A percentile compares a stretch with the other conserved stretches of the same genome.
These are phyloP conservation scores for Setomelanomma holmii DNA, from an alignment of 2,329 filamentous ascomycete species.

Conservation along the genomic window DNA sequence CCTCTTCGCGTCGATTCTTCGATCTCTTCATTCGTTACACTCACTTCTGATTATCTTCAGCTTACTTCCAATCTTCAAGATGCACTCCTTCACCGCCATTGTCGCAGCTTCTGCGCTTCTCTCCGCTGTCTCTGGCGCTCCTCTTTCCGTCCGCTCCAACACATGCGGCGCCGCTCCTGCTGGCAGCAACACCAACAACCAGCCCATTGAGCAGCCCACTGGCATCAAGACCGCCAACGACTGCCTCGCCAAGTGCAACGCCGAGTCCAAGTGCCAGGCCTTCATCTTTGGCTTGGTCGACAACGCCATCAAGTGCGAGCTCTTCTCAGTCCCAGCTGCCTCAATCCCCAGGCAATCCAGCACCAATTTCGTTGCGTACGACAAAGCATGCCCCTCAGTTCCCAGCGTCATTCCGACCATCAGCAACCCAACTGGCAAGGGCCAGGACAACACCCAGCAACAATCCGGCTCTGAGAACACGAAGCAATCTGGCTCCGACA, in stretches of 20 bases:
- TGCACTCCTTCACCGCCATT: conserved; percentile 19
- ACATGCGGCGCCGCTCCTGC: conserved; percentile 17
- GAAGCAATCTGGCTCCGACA: conserved; percentile 1
- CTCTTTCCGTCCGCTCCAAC: conserved; percentile 10
- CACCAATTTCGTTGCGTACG: conserved; percentile 19
- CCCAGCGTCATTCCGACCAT: conserved; percentile 16
- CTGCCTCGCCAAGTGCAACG: conserved; percentile 15
- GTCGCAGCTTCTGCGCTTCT: conserved; percentile 12
- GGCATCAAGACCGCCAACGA: conserved; percentile 11
- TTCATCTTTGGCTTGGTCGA: conserved; percentile 24
- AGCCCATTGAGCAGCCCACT: conserved; percentile 12
- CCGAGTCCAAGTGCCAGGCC: conserved; percentile 17
- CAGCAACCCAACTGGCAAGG: conserved; percentile 21
- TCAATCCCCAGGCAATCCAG: conserved; percentile 13
- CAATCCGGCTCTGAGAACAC: not conserved
- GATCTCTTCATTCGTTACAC: not conserved
- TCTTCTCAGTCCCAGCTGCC: conserved; percentile 13
- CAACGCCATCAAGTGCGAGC: conserved; percentile 21
- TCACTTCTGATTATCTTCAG: conserved; percentile 5
- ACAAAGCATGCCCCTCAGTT: conserved; percentile 19
- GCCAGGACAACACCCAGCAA: not conserved
- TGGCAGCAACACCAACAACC: conserved; percentile 12
- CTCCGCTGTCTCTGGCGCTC: conserved; percentile 15
- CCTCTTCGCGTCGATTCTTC: not conserved
- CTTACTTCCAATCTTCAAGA: conserved; percentile 6